Percentiles rank a stretch among this genome's conserved stretches.
Conservation (phyloP, 768 basidiomycete species). For the Mycena maculata region DNA sequence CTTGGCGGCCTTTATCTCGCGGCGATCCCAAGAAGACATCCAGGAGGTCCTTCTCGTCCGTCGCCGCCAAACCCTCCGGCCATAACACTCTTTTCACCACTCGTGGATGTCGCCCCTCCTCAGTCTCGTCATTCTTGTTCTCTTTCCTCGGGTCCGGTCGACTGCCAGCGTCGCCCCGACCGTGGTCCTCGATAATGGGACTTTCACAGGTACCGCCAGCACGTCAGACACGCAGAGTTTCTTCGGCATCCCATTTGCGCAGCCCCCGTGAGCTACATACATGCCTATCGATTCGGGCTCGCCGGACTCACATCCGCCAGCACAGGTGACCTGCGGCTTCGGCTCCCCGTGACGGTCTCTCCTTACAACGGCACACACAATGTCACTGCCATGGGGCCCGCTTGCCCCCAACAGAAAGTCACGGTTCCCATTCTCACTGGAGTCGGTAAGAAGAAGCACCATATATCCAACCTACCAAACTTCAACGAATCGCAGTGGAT, state of each 20-base stretch:
- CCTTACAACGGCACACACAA: conserved; percentile 49
- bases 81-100: no score
- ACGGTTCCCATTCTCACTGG: no score
- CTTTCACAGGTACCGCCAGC: conserved; percentile 51
- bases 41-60: no score
- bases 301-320: neutral
- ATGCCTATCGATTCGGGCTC: neutral
- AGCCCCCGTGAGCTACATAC: conserved; percentile 59
- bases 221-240: conserved; percentile 50
- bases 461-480: no score
- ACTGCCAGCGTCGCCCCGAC: no score
- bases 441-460: no score
- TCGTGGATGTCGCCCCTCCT: no score
- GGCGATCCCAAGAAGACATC: no score
- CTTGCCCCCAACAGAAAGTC: conserved; percentile 63
- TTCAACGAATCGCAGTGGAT: conserved; percentile 49
- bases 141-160: no score
- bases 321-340: conserved; percentile 52
- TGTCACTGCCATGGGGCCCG: conserved; percentile 54
- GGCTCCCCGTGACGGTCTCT: conserved; percentile 51
- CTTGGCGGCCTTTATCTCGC: no score
- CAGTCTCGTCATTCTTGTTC: no score
- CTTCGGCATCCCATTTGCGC: conserved; percentile 66
- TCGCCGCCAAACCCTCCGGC: no score
- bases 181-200: conserved; percentile 55